Evolutionary conservation across 345 rosid species (phyloP), one percentile per base, ranked within the genome.

Genomic region (Dimocarpus longan): DNA sequence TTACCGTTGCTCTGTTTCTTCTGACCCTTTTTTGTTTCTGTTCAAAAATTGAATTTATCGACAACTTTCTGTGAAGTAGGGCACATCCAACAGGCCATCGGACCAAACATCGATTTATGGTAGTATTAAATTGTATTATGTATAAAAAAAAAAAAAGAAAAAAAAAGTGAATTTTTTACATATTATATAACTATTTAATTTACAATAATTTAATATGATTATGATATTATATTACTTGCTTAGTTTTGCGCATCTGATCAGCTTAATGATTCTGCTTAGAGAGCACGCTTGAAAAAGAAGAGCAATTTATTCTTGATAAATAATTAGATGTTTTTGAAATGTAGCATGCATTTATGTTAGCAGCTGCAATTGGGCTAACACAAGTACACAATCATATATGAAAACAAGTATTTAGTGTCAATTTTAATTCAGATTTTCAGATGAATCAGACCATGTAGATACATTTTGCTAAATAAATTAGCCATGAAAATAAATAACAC

Each of bases 1-100:
- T 80, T 79, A 81, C 89, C 88, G 89, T 86, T 88, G 85, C 68
- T 28, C 67, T 84, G 86, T 79, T 86, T 79, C 79, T 71, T 76
- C 22, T 40, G 72, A 59, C 42, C 43, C 70, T 21, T 26, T 22
- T 54, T 39, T 44, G 62, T 71, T 70, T 13, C 57, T 60, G 48
- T 6, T 54, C 10, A 18, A 68, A 65, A 74, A 79, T 74, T 77
- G 39, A 80, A 80, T 76, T 74, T 66, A 74, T 66, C 40, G 81
- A 80, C 87, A 81, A 19, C 48, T 79, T 43, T 57, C 64, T 78
- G 79, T 19, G 68, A 32, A 54, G 78, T 64, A 74, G 84, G 87
- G 71, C 83, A 80, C 68, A 46, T 62, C 76, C 42, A 21, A 15
- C 77, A 32, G 66, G 16, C 39, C 24, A 18, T 8, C 79, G 43